These are phyloP conservation scores for Rhododendron williamsianum DNA, from an alignment of 148 eudicot species.

Conservation along the genomic window DNA sequence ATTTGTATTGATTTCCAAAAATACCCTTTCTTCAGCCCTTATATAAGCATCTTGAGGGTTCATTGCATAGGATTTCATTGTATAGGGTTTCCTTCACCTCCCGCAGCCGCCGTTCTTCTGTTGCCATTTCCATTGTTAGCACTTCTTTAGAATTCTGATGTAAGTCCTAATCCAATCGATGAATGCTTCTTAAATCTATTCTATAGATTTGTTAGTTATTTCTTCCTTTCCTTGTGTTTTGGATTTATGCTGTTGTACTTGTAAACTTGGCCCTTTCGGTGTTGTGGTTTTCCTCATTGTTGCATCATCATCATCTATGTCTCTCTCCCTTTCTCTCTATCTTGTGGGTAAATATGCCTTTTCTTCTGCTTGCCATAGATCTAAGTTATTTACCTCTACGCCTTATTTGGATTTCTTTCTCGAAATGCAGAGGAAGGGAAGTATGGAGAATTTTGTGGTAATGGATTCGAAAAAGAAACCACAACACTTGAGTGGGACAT, in stretches of 20 bases:
- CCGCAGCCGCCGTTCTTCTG: background rate
- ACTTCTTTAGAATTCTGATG: constrained; percentile 3
- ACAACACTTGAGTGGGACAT: no score
- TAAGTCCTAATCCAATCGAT: background rate
- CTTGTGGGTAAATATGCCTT: no score
- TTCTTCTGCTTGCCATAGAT: no score
- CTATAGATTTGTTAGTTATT: background rate
- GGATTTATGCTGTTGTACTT: background rate
- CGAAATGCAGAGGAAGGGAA: no score
- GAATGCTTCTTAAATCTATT: background rate
- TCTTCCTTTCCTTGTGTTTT: background rate
- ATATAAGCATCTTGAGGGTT: background rate
- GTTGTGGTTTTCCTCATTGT: background rate
- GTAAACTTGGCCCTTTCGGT: background rate
- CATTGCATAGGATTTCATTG: background rate
- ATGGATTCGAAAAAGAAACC: no score
- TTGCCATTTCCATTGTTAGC: background rate
- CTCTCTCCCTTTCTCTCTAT: background rate
- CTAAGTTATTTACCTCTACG: no score
- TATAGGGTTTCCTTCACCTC: background rate
- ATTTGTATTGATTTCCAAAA: background rate
- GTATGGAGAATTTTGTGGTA: no score
- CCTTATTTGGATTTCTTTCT: no score
- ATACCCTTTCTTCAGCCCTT: background rate
- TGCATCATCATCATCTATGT: background rate